Evolutionary conservation across 352 stramenopile species (phyloP), one percentile per base, ranked within the genome.

Genomic region (Phytophthora capsici): DNA sequence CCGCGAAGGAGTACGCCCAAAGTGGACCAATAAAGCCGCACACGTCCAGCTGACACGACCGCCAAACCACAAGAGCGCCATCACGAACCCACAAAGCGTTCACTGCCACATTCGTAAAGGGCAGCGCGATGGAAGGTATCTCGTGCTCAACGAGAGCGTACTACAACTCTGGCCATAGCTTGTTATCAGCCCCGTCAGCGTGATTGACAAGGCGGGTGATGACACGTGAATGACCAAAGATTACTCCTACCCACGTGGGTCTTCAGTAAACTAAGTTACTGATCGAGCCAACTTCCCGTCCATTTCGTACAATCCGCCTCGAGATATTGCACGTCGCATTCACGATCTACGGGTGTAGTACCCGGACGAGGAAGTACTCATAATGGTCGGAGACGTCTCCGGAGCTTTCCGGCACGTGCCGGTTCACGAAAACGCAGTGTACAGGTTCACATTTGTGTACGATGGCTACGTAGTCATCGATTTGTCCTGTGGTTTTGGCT

Each of bases 381-480:
- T 74, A 4, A 64, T 78, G 44, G 23, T 66, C 4, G 65, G 69
- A 45, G 65, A 74, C 53, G 62, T 70, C 13, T 53, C 55, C 13
- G 60, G 68, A 5, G 72, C 64, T 1, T 80, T 80, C 23, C 45
- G 69, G 13, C 57, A 75, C 69, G 55, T 75, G 22, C 52, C 64
- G 10, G 16, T 72, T 0, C 17, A 63, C 34, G 56, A 55, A 4
- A 26, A 71, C 2, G 16, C 16, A 0, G 66, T 68, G 0, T 57
- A 73, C 43, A 63, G 63, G 37, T 66, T 78, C 17, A 50, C 19
- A 8, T 76, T 71, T n/a, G 0, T 16, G 1, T 52, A 72, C 4
- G 68, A 64, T 17, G 56, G 17, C 38, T 32, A 63, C 61, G n/a
- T 77, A 0, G 59, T 71, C 30, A 65, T 74, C 13, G 67, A 77